Evolutionary conservation across 768 basidiomycete genomes (phyloP), one percentile per base, ranked within the genome.

Genomic region (Boletus insuetus): DNA sequence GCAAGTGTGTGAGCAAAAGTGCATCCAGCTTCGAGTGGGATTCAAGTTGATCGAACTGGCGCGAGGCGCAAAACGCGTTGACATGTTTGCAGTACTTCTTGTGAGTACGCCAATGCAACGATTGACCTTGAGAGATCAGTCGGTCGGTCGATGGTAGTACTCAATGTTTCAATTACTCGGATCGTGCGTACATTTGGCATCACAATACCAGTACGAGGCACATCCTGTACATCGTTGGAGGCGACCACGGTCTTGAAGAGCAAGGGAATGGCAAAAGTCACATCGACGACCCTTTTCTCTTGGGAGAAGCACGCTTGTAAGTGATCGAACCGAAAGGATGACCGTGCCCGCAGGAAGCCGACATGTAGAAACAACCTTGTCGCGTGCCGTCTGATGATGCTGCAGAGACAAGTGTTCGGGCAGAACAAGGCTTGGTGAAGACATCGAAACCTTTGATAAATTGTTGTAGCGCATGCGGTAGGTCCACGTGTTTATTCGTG

Each of bases 141-240:
- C 52, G 44, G 42, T 60, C 42, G 29, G 55, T 63, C 19, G 59
- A 31, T 40, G 58, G 34, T 42, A 29, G 32, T 10, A 31, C 9
- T 53, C 51, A 41, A 55, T 24, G 49, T 52, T 29, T 56, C 1
- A 9, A 29, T 29, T 35, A 49, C 45, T 42, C 24, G 19, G 44
- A 56, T 46, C 49, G 48, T 49, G 63, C 81, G 69, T 67, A 91
- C 90, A 93, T 68, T 74, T 61, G 22, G 73, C 58, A 58, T 79
- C 77, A 61, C 90, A 93, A 64, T 93, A 93, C 81, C 82, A 90
- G 64, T 86, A 88, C 0, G 79, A 77, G 16, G 77, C 80, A 60
- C 90, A 91, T 13, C 84, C 82, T 5, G 81, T 77, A 59, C 89
- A 92, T 65, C 75, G 77, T 57, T 73, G 79, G 42, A 90, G 74